These are phyloP conservation scores for Monosporascus sp. DNA, from an alignment of 2,329 filamentous ascomycete genomes.

Conservation along the genomic window DNA sequence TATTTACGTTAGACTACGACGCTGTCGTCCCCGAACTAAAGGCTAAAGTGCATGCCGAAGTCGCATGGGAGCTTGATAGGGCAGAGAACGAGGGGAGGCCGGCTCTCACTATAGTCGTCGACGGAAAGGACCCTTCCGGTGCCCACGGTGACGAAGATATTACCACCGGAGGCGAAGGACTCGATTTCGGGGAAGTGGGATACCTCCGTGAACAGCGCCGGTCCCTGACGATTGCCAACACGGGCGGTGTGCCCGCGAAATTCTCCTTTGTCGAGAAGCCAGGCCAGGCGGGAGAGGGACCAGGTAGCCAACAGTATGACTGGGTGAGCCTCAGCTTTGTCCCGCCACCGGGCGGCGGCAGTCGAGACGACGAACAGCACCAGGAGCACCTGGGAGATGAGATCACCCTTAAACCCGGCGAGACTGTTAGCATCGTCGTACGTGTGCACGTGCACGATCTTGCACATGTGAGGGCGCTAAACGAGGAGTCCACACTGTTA, in stretches of 20 bases:
- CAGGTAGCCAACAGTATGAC: conserved; percentile 1
- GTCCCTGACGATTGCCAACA: conserved; percentile 84
- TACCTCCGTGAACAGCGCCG: conserved; percentile 63
- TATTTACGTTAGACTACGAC: conserved; percentile 82
- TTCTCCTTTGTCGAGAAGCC: conserved; percentile 77
- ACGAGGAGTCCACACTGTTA: conserved; percentile 58
- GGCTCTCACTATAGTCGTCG: conserved; percentile 75
- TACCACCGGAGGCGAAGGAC: conserved; percentile 45
- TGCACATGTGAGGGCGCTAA: conserved; percentile 62
- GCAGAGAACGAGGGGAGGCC: conserved; percentile 89
- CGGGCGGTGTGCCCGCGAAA: conserved; percentile 72
- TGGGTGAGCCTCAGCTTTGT: conserved; percentile 25
- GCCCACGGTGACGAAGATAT: conserved; percentile 30
- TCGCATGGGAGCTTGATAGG: conserved; percentile 81
- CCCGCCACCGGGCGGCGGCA: conserved; percentile 2
- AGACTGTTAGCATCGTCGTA: conserved; percentile 68
- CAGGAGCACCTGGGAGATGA: conserved; percentile 35
- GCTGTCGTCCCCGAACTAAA: conserved; percentile 82
- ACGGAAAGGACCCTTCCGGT: conserved; percentile 41
- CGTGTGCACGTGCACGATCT: conserved; percentile 62
- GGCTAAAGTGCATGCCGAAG: conserved; percentile 76
- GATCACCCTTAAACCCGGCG: conserved; percentile 75
- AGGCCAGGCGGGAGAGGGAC: conserved; percentile 37
- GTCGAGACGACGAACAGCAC: conserved; percentile 6
- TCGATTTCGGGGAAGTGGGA: conserved; percentile 73